Evolutionary conservation across 345 rosid species (phyloP), one percentile per base, ranked within the genome.

Genomic region (Gossypium turneri): DNA sequence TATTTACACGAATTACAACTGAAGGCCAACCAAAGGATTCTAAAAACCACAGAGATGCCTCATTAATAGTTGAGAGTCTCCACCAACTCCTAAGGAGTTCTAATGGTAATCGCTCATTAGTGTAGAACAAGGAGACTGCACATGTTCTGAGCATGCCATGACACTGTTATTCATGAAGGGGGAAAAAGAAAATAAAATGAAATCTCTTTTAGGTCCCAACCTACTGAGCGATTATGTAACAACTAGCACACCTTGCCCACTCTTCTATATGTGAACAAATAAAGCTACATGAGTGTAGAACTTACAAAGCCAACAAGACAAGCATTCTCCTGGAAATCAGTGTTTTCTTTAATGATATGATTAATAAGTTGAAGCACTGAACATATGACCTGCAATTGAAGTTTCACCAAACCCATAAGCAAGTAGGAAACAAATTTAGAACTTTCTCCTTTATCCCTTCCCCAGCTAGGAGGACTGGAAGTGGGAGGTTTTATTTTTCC

Each of bases 221-320:
- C 24, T 27, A 1, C 5, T 29, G 12, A 17, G 25, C 6, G 3
- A 29, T 16, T 17, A 70, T 70, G 47, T 41, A 69, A 29, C 19
- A 16, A 68, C 22, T 24, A 0, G 47, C 47, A 52, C 6, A 52
- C 44, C 47, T 29, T 70, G 27, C 25, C 60, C 73, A 52, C n/a
- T 48, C 60, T 53, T 52, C 24, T 70, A 52, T 53, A 70, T 70
- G 48, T 17, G 29, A 75, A 79, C 34, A 17, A 51, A 77, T 50
- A 47, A 76, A 64, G 41, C 55, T 16, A 74, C 55, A 71, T 51
- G 43, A 75, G 76, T 57, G 44, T 73, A 69, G 61, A 29, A 78
- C 93, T 84, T 82, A 89, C 93, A 71, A 91, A 79, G 79, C 98
- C 98, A 79, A 95, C 92, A 81, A 95, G 98, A 84, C 99, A 95